Base-by-base conservation (phyloP, 1,139 yeast genomes). In the Pichia norvegensis region DNA sequence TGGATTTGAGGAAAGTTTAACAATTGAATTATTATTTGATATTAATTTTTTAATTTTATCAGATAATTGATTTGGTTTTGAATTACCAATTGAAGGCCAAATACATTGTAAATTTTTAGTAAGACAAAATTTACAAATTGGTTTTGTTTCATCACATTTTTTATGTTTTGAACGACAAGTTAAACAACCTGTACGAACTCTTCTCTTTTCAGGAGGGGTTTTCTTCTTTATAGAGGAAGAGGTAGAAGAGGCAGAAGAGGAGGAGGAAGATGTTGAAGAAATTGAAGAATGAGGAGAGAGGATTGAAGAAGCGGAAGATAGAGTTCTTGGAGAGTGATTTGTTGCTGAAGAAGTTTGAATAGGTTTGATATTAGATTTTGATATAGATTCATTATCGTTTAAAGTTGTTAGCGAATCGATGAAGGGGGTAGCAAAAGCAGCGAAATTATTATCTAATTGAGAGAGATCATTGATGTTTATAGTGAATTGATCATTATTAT, bases 101-200 rank as follows among this genome's bases (percentile, higher is more conserved):
- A 63, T 62, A 52, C 74, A 70, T 4, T 51, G 51, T 14, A 66
- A 55, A 9, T 63, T 62, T 53, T 62, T 59, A 36, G 61, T 48
- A 11, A 57, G 48, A 51, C 74, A 70, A 33, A 66, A 63, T 9
- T 65, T 63, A 50, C 75, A 70, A 16, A 57, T 52, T 6, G 74
- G 74, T 49, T 68, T 67, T 25, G 52, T 51, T 46, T 70, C 75
- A 52, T 70, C 74, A 52, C 76, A 71, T 50, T 70, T 70, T 55
- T 69, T 70, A 51, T 71, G 74, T 41, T 68, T 64, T 43, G 66
- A 58, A 42, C 74, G 58, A 51, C 76, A 71, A 16, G 70, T 68
- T 9, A 70, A 56, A 55, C 76, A 71, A 1, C 76, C 76, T 1
- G 74, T 70, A 48, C 72, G 61, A 11, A 68, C 69, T 51, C 76